phyloP scores from a whole-genome alignment of 2,329 filamentous ascomycete genomes.

The Ascocoryne sarcoides region DNA sequence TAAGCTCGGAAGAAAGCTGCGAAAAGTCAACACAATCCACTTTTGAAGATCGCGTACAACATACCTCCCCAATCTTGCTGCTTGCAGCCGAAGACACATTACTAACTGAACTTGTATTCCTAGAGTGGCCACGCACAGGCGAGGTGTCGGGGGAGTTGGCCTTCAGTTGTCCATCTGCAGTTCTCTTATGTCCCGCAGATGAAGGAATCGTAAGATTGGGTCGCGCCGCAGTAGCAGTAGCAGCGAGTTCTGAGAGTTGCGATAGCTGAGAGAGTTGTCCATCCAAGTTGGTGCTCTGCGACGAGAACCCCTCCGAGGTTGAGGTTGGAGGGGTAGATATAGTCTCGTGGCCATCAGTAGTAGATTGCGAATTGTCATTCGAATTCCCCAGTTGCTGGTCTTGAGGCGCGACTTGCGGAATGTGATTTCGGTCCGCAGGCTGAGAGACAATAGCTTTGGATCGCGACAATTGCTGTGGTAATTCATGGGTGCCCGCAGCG shows the following conservation, averaged over 20 bases:
- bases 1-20: constrained; percentile 51
- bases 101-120: constrained; percentile 63
- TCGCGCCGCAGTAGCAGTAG: constrained; percentile 24
- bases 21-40: constrained; percentile 12
- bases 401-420: not conserved
- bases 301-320: constrained; percentile 28
- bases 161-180: constrained; percentile 67
- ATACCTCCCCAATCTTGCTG: constrained; percentile 71
- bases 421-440: not conserved
- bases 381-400: constrained; percentile 13
- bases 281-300: constrained; percentile 37
- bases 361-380: constrained; percentile 38
- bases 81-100: constrained; percentile 48
- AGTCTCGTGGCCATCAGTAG: constrained; percentile 33
- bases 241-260: constrained; percentile 49
- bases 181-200: constrained; percentile 56
- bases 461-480: constrained; percentile 7
- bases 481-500: constrained; percentile 8
- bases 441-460: not conserved
- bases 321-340: constrained; percentile 32
- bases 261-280: constrained; percentile 46
- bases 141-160: constrained; percentile 36
- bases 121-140: constrained; percentile 47
- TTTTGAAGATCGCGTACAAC: constrained; percentile 1
- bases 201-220: constrained; percentile 16